Percentiles rank a stretch among this genome's conserved stretches.
phyloP scores from a whole-genome alignment of 345 rosid genomes.

The Crucihimalaya himalaica region DNA sequence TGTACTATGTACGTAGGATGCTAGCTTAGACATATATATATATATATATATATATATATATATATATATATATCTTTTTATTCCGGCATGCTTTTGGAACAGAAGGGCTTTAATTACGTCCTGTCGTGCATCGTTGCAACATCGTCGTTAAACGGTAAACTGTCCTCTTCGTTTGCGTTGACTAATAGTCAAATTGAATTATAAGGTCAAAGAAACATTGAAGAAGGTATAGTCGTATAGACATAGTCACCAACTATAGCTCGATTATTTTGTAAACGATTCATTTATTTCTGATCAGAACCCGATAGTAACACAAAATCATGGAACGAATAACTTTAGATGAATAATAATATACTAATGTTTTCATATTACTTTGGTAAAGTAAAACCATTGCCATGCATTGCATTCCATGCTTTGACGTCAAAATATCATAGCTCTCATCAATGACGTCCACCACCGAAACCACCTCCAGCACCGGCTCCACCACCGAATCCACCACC shows the following conservation, averaged over 20 bases:
- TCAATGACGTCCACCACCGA: constrained; percentile 29
- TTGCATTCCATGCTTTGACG: constrained; percentile 28
- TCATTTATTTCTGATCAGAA: constrained; percentile 24
- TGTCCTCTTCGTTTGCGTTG: constrained; percentile 13
- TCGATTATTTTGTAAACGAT: constrained; percentile 11
- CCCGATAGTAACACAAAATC: constrained; percentile 31
- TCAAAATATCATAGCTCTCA: constrained; percentile 17
- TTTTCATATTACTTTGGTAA: constrained; percentile 15
- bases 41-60: too few species aligned
- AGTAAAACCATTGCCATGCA: constrained; percentile 27
- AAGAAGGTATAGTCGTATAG: not conserved
- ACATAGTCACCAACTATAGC: not conserved
- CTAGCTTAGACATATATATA: not conserved
- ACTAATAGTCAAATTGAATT: not conserved
- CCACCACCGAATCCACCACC: constrained; percentile 47
- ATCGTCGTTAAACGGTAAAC: not conserved
- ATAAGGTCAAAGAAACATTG: not conserved
- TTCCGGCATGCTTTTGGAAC: not conserved
- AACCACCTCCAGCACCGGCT: constrained; percentile 34
- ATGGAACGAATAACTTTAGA: constrained; percentile 18
- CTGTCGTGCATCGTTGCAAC: constrained; percentile 9
- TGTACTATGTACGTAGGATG: not conserved
- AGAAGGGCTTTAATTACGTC: not conserved
- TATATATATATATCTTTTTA: not conserved
- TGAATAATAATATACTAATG: constrained; percentile 14